phyloP scores from a whole-genome alignment of 2,329 filamentous ascomycete genomes.

The Immersiporthe knoxdaviesiana region DNA sequence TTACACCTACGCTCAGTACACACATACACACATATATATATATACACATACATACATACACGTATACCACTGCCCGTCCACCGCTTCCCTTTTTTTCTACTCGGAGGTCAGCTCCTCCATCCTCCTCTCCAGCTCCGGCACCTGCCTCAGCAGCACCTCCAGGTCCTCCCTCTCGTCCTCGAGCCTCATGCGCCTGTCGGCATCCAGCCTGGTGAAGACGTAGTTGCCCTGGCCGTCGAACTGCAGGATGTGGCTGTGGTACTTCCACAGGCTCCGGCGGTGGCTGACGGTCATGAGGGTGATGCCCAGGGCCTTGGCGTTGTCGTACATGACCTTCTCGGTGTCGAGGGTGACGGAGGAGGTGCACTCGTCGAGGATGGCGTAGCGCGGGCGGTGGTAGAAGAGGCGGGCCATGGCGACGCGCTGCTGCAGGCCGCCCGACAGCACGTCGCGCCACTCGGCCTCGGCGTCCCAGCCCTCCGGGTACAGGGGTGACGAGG shows the following conservation, averaged over 20 bases:
- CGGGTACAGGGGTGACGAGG: slow-evolving; percentile 75
- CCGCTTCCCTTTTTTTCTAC: slow-evolving; percentile 25
- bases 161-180: slow-evolving; percentile 98
- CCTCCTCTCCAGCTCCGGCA: slow-evolving; percentile 85
- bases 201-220: slow-evolving; percentile 87
- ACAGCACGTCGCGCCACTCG: slow-evolving; percentile 94
- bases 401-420: slow-evolving; percentile 96
- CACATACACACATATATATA: too few relatives aligned
- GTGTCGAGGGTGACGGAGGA: slow-evolving; percentile 93
- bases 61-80: background rate
- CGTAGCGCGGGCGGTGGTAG: slow-evolving; percentile 90
- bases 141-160: slow-evolving; percentile 79
- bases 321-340: slow-evolving; percentile 96
- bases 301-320: slow-evolving; percentile 86
- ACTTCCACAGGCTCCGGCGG: slow-evolving; percentile 90
- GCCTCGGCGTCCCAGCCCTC: slow-evolving; percentile 90
- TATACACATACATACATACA: background rate
- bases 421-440: slow-evolving; percentile 89
- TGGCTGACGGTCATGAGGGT: slow-evolving; percentile 98
- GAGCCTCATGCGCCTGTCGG: slow-evolving; percentile 78
- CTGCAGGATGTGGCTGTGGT: slow-evolving; percentile 91
- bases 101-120: slow-evolving; percentile 74
- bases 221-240: slow-evolving; percentile 94
- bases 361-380: slow-evolving; percentile 96
- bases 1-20: too few relatives aligned